phyloP scores from a whole-genome alignment of 2,329 filamentous ascomycete genomes.

The Pseudogymnoascus sp. region DNA sequence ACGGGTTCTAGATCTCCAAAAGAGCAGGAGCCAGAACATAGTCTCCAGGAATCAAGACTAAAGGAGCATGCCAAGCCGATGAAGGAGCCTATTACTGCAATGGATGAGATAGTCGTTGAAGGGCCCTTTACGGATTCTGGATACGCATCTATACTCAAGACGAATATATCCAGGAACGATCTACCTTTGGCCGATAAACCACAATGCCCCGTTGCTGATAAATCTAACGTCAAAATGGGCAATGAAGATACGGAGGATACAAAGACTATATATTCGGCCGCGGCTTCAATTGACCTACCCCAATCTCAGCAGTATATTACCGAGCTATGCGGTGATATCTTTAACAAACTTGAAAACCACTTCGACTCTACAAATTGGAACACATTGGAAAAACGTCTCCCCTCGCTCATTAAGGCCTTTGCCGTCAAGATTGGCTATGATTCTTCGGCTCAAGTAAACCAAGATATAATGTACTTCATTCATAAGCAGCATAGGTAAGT shows the following conservation, averaged over 20 bases:
- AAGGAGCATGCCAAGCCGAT: background rate
- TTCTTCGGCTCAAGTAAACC: slow-evolving; percentile 2
- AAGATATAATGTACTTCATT: slow-evolving; percentile 12
- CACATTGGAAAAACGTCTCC: background rate
- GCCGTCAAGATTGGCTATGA: slow-evolving; percentile 11
- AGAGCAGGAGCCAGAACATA: background rate
- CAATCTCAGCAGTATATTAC: slow-evolving; percentile 8
- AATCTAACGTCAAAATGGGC: background rate
- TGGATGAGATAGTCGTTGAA: background rate
- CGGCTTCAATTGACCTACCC: background rate
- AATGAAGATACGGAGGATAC: background rate
- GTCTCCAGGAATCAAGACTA: background rate
- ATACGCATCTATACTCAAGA: background rate
- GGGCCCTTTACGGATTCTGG: background rate
- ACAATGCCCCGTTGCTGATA: background rate
- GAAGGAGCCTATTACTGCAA: background rate
- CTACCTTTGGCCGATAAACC: background rate
- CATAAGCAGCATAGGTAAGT: slow-evolving; percentile 11
- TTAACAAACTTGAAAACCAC: background rate
- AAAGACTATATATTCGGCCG: background rate
- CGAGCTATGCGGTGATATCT: slow-evolving; percentile 10
- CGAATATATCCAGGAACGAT: background rate
- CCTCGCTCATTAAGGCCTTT: slow-evolving; percentile 12
- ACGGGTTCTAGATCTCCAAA: background rate
- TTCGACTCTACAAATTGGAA: slow-evolving; percentile 6